A percentile compares a stretch with the other conserved stretches of the same genome.
Conservation (phyloP, 805 yeast species). For the Pichia californica region DNA sequence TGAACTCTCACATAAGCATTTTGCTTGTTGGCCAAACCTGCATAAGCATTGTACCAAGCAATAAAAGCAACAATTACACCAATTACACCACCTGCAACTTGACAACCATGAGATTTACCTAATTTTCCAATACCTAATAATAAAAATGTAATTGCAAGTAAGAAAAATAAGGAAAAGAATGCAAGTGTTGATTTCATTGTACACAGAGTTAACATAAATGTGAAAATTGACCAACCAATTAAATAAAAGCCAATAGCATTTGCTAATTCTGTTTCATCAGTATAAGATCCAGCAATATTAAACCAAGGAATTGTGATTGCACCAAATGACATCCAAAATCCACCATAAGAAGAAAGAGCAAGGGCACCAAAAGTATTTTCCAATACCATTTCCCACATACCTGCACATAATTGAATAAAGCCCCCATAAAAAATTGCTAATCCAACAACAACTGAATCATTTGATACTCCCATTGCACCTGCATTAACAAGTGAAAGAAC, state of each 20-base stretch:
- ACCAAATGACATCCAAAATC: slow-evolving; percentile 74
- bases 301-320: slow-evolving; percentile 55
- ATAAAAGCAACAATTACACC: slow-evolving; percentile 56
- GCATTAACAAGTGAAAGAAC: slow-evolving; percentile 58
- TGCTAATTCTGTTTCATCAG: slow-evolving; percentile 36
- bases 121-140: slow-evolving; percentile 45
- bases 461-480: slow-evolving; percentile 60
- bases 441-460: slow-evolving; percentile 57
- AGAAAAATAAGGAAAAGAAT: slow-evolving; percentile 46
- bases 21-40: slow-evolving; percentile 59
- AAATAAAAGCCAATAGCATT: slow-evolving; percentile 55
- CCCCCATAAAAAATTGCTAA: slow-evolving; percentile 71
- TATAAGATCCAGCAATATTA: slow-evolving; percentile 46
- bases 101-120: slow-evolving; percentile 34
- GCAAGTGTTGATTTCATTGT: slow-evolving; percentile 51
- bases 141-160: slow-evolving; percentile 49
- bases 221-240: slow-evolving; percentile 59
- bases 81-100: slow-evolving; percentile 56
- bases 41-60: slow-evolving; percentile 68
- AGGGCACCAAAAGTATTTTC: slow-evolving; percentile 75
- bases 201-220: slow-evolving; percentile 49
- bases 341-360: slow-evolving; percentile 56
- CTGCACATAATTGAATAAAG: slow-evolving; percentile 62
- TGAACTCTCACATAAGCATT: slow-evolving; percentile 49
- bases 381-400: slow-evolving; percentile 68